phyloP scores from a whole-genome alignment of 306 rosid species.

The Quercus rubra region DNA sequence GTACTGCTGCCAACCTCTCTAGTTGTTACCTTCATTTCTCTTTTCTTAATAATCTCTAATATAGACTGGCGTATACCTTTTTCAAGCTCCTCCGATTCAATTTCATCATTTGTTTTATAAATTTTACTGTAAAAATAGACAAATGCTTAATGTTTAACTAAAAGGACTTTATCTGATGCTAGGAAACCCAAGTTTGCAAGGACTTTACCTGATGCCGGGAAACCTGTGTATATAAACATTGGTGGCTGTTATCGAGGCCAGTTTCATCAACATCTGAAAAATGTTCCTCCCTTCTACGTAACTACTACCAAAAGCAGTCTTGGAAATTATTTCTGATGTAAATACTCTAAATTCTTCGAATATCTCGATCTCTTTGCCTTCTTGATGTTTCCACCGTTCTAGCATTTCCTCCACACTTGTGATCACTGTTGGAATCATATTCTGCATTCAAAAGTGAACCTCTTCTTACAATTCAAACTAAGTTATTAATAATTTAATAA shows the following conservation, averaged over 20 bases:
- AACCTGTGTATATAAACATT: neutral
- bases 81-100: neutral
- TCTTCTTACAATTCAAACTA: neutral
- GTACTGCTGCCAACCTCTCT: neutral
- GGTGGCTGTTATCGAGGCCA: neutral
- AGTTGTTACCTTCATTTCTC: conserved; percentile 10
- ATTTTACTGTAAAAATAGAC: neutral
- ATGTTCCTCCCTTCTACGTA: conserved; percentile 22
- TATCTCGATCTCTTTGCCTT: conserved; percentile 30
- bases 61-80: conserved; percentile 1
- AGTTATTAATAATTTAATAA: no score
- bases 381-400: conserved; percentile 16
- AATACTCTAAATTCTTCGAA: conserved; percentile 19
- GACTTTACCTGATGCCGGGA: conserved; percentile 19
- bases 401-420: conserved; percentile 17
- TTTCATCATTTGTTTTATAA: no score
- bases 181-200: no score
- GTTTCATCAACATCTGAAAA: conserved; percentile 15
- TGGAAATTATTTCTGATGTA: conserved; percentile 27
- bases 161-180: no score
- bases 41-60: conserved; percentile 11
- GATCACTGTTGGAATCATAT: conserved; percentile 20
- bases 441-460: neutral
- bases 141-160: no score
- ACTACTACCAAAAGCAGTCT: conserved; percentile 30